These are phyloP conservation scores for Besnoitia besnoiti DNA, from an alignment of 169 alveolate species.

Conservation along the genomic window DNA sequence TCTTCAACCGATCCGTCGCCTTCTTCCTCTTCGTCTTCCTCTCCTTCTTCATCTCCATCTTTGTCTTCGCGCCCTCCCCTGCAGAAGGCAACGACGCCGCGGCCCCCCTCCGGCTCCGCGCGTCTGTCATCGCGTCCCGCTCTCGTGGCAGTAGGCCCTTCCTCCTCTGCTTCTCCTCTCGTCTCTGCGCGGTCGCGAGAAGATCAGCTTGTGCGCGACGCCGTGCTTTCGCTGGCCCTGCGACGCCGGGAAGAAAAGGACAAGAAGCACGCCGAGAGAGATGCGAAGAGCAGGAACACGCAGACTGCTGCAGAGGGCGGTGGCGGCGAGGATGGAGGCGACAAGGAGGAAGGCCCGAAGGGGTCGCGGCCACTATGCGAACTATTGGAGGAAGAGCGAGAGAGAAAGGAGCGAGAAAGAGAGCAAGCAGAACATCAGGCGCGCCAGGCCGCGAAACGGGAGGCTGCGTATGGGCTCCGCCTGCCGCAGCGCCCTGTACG, in stretches of 20 bases:
- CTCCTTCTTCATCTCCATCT: neutral
- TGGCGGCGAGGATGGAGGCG: neutral
- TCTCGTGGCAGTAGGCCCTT: neutral
- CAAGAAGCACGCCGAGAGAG: neutral
- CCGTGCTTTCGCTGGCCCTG: neutral
- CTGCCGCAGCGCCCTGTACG: slow-evolving; percentile 25
- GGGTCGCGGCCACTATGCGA: neutral
- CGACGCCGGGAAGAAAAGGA: neutral
- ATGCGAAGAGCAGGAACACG: neutral
- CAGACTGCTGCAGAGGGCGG: neutral
- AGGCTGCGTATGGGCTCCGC: neutral
- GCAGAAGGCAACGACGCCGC: neutral
- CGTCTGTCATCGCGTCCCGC: neutral
- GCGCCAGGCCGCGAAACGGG: neutral
- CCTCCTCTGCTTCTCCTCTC: neutral
- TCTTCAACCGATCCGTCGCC: neutral
- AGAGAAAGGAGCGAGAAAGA: neutral
- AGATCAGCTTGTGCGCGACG: neutral
- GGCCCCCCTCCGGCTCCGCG: neutral
- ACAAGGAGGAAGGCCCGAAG: neutral
- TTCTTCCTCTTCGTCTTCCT: neutral
- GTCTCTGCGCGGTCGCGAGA: neutral
- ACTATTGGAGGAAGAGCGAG: neutral
- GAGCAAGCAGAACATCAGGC: neutral
- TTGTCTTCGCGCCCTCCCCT: neutral